Evolutionary conservation across 2,329 filamentous ascomycete genomes (phyloP), one percentile per base, ranked within the genome.

Genomic region (Pseudogymnoascus sp.): DNA sequence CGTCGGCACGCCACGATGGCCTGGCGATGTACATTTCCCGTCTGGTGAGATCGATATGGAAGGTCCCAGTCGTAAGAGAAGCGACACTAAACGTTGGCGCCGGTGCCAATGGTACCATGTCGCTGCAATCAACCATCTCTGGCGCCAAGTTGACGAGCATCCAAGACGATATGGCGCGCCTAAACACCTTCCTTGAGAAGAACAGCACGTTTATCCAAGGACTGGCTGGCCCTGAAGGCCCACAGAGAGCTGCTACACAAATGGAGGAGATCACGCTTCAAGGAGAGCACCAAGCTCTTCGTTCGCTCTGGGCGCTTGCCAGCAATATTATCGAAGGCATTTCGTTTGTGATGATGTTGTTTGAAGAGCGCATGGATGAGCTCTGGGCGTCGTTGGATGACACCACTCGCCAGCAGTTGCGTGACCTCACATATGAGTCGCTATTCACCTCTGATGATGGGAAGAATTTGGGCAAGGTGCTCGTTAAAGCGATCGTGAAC

Each of bases 401-500:
- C 2, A 77, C 82, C 0, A 83, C 88, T 0, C 88, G 88, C 65
- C 82, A 87, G 68, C 84, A 86, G 65, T 85, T 96, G 62, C 83
- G 85, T 65, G 84, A 88, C 37, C 82, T 99, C 62, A 97, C 92
- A 0, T 99, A 91, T 72, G 92, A 98, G 74, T 84, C 85, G 54
- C 84, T 99, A 0, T 98, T 99, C 75, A 90, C 91, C 3, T 86
- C 89, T 45, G 77, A 83, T 5, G 82, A 86, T 16, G 95, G 95
- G 34, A 92, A 92, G 70, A 92, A 96, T 10, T 84, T 98, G 23
- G 96, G 93, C 2, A 97, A 96, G 76, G 85, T 96, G 63, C 81
- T 99, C 1, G 95, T 99, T 64, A 99, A 98, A 75, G 92, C 93
- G 0, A 98, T 99, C 72, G 95, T 99, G 63, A 98, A 98, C 75